A percentile compares a stretch with the other conserved stretches of the same genome.
Conservation (phyloP, 345 rosid genomes). For the Tarenaya hassleriana region DNA sequence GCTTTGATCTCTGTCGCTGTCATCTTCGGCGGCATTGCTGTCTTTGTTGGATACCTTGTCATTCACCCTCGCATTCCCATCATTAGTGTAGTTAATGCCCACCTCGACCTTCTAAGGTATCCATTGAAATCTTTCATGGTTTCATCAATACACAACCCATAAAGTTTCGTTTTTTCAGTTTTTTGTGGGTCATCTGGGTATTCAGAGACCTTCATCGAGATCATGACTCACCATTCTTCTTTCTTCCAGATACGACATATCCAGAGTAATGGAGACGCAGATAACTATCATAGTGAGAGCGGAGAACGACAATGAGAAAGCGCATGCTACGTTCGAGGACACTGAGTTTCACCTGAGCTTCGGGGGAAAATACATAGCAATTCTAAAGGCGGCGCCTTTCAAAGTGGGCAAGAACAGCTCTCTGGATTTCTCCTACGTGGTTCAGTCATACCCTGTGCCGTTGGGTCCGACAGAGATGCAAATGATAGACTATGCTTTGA, state of each 20-base stretch:
- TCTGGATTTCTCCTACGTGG: slow-evolving; percentile 34
- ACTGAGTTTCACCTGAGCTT: slow-evolving; percentile 38
- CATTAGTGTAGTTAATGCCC: slow-evolving; percentile 51
- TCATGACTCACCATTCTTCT: background rate
- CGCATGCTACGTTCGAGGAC: slow-evolving; percentile 53
- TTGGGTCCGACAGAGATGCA: slow-evolving; percentile 37
- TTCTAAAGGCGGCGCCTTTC: slow-evolving; percentile 37
- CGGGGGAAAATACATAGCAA: slow-evolving; percentile 40
- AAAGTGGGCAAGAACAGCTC: slow-evolving; percentile 58
- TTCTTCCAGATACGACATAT: slow-evolving; percentile 22
- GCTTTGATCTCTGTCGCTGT: slow-evolving; percentile 51
- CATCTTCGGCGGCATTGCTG: slow-evolving; percentile 51
- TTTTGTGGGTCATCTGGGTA: too few relatives aligned
- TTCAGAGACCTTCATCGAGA: too few relatives aligned
- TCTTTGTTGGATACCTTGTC: slow-evolving; percentile 60
- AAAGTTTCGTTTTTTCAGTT: too few relatives aligned
- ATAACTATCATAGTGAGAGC: slow-evolving; percentile 44
- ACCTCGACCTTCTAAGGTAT: slow-evolving; percentile 43
- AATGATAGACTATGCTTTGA: slow-evolving; percentile 35
- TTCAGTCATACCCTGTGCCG: slow-evolving; percentile 57
- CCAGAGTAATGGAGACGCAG: slow-evolving; percentile 62
- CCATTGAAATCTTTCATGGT: too few relatives aligned
- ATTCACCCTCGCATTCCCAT: slow-evolving; percentile 77
- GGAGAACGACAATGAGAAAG: slow-evolving; percentile 59
- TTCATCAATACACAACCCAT: too few relatives aligned